phyloP scores from a whole-genome alignment of 2,329 filamentous ascomycete genomes.

The Fusarium sp. region DNA sequence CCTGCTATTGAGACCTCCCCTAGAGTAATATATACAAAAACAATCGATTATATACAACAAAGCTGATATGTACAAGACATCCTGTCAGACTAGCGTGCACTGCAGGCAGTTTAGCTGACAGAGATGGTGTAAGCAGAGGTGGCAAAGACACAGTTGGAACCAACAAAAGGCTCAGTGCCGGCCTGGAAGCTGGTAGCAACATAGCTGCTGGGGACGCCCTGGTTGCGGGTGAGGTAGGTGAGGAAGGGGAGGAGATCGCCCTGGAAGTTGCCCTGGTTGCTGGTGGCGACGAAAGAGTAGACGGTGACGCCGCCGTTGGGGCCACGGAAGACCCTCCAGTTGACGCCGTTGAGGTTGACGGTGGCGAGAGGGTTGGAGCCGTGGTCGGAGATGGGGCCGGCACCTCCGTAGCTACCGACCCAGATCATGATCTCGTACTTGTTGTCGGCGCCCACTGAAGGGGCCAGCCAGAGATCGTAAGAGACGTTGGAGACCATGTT shows the following conservation, averaged over 20 bases:
- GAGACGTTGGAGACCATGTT: conserved; percentile 62
- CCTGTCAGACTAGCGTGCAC: neutral
- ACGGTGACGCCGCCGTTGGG: conserved; percentile 67
- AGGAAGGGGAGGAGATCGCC: conserved; percentile 68
- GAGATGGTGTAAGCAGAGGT: conserved; percentile 30
- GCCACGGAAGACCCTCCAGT: conserved; percentile 69
- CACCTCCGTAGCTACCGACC: conserved; percentile 66
- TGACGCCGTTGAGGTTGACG: conserved; percentile 60
- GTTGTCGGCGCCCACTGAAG: conserved; percentile 52
- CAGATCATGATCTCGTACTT: conserved; percentile 74
- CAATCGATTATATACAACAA: neutral
- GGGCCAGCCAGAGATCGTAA: conserved; percentile 68
- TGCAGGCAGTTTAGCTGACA: conserved; percentile 25
- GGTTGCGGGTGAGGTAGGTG: conserved; percentile 60
- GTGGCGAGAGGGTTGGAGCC: conserved; percentile 46
- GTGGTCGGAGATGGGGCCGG: conserved; percentile 59
- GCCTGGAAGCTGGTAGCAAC: conserved; percentile 40
- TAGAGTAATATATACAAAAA: neutral
- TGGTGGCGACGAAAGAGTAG: conserved; percentile 60
- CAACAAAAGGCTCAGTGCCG: conserved; percentile 67
- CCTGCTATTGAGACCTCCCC: no score
- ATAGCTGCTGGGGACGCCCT: conserved; percentile 49
- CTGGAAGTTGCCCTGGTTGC: conserved; percentile 60
- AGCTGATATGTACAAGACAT: neutral
- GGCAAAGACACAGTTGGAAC: conserved; percentile 32